Conservation (phyloP, 352 stramenopile species). For the Phytophthora litchii region DNA sequence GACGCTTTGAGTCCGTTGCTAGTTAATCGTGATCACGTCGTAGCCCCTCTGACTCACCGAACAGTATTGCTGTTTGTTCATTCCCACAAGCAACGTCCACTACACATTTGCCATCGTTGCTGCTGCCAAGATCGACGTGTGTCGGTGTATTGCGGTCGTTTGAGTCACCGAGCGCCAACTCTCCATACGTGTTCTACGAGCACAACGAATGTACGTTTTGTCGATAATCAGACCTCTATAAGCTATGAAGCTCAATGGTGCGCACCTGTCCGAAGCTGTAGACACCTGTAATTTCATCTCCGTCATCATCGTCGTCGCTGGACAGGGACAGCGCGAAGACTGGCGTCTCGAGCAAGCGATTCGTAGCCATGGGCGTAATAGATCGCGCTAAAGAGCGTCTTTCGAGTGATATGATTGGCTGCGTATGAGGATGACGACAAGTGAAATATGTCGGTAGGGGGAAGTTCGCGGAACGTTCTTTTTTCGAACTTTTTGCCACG, state of each 20-base stretch:
- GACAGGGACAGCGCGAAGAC: constrained; percentile 20
- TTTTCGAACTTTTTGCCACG: constrained; percentile 27
- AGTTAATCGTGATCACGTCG: neutral
- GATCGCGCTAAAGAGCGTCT: neutral
- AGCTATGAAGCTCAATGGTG: neutral
- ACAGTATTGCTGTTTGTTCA: constrained; percentile 90
- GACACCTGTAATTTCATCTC: constrained; percentile 12
- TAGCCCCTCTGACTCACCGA: constrained; percentile 42
- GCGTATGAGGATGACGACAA: neutral
- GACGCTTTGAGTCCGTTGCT: constrained; percentile 2
- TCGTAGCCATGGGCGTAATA: constrained; percentile 19
- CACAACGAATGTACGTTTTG: neutral
- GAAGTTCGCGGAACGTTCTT: constrained; percentile 21
- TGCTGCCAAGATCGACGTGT: constrained; percentile 37
- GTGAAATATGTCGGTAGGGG: constrained; percentile 2
- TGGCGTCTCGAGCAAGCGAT: constrained; percentile 31
- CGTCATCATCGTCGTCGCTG: constrained; percentile 22
- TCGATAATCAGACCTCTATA: neutral
- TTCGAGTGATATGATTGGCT: too few species aligned
- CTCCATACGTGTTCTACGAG: constrained; percentile 90
- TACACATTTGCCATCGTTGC: constrained; percentile 48
- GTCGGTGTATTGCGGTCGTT: constrained; percentile 64
- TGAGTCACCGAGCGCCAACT: constrained; percentile 90
- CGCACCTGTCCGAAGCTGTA: constrained; percentile 61
- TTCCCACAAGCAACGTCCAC: constrained; percentile 90